Percentiles rank a stretch among this genome's conserved stretches.
phyloP scores from a whole-genome alignment of 2,329 filamentous ascomycete genomes.

The Boeremia lycopersici region DNA sequence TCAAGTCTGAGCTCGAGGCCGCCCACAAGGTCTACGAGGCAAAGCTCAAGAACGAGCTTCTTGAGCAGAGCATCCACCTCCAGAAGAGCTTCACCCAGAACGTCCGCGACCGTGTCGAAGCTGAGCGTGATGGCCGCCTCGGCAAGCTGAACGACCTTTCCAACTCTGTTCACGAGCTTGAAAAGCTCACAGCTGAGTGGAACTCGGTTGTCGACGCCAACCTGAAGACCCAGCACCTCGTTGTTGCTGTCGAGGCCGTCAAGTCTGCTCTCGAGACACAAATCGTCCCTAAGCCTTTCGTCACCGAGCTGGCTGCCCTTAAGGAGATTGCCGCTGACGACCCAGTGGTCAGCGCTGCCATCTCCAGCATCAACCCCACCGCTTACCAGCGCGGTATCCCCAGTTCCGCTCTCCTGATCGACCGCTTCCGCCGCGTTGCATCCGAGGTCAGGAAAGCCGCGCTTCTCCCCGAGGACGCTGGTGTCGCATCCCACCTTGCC shows the following conservation, averaged over 20 bases:
- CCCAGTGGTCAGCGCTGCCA: conserved; percentile 86
- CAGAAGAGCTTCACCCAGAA: conserved; percentile 83
- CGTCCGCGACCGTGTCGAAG: conserved; percentile 81
- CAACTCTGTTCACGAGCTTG: conserved; percentile 77
- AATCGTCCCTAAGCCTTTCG: conserved; percentile 79
- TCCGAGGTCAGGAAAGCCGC: conserved; percentile 92
- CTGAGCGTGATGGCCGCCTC: conserved; percentile 84
- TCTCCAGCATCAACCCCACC: conserved; percentile 91
- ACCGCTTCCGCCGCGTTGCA: conserved; percentile 93
- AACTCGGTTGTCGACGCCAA: conserved; percentile 89
- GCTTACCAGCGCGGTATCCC: conserved; percentile 93
- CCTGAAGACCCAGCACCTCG: conserved; percentile 92
- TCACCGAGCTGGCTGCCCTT: conserved; percentile 89
- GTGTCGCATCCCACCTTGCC: conserved; percentile 91
- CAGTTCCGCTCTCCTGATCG: conserved; percentile 82
- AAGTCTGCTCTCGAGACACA: conserved; percentile 80
- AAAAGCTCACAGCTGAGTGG: conserved; percentile 87
- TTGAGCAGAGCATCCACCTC: conserved; percentile 87
- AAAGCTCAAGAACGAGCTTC: conserved; percentile 79
- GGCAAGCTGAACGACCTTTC: conserved; percentile 84
- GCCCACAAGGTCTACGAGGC: conserved; percentile 82
- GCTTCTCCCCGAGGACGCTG: conserved; percentile 89
- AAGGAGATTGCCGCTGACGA: conserved; percentile 89
- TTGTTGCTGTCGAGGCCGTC: conserved; percentile 93
- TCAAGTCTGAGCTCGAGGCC: conserved; percentile 78